Evolutionary conservation across 2,329 filamentous ascomycete species (phyloP).

Genomic region (Thielaviopsis populi): DNA sequence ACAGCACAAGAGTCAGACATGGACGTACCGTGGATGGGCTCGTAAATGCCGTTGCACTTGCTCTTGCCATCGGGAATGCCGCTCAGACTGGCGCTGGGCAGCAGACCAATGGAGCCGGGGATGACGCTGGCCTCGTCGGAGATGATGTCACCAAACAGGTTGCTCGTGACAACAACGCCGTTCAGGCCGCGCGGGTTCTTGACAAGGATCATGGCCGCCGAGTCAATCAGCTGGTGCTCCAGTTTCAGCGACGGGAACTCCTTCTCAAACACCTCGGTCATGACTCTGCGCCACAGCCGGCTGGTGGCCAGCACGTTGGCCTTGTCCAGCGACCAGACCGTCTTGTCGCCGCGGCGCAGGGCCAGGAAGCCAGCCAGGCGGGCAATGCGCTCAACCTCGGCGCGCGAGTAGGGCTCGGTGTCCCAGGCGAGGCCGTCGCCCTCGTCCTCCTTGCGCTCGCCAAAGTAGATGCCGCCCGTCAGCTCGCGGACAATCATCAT

Average conservation of each 20-base stretch:
- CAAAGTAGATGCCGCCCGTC: slow-evolving; percentile 91
- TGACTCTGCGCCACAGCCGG: slow-evolving; percentile 75
- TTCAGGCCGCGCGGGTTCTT: slow-evolving; percentile 83
- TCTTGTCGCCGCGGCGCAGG: slow-evolving; percentile 51
- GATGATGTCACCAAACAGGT: slow-evolving; percentile 92
- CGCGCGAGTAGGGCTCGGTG: slow-evolving; percentile 70
- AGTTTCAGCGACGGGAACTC: slow-evolving; percentile 81
- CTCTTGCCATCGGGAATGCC: slow-evolving; percentile 74
- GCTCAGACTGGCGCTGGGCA: slow-evolving; percentile 76
- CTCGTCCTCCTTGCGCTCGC: slow-evolving; percentile 67
- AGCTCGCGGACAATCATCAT: slow-evolving; percentile 87
- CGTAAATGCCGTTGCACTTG: slow-evolving; percentile 86
- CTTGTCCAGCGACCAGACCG: slow-evolving; percentile 81
- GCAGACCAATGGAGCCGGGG: slow-evolving; percentile 72
- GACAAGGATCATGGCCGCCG: slow-evolving; percentile 93
- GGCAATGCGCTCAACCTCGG: slow-evolving; percentile 78
- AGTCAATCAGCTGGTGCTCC: slow-evolving; percentile 85
- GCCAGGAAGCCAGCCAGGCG: slow-evolving; percentile 71
- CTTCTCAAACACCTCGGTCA: slow-evolving; percentile 67
- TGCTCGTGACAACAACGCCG: slow-evolving; percentile 82
- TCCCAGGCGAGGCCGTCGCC: slow-evolving; percentile 64
- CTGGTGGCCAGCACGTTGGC: slow-evolving; percentile 89
- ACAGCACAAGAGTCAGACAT: too few species aligned
- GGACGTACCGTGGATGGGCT: slow-evolving; percentile 80
- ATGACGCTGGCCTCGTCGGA: slow-evolving; percentile 91